A percentile compares a stretch with the other conserved stretches of the same genome.
phyloP scores from a whole-genome alignment of 2,329 filamentous ascomycete species.

The Simplicillium aogashimaense region DNA sequence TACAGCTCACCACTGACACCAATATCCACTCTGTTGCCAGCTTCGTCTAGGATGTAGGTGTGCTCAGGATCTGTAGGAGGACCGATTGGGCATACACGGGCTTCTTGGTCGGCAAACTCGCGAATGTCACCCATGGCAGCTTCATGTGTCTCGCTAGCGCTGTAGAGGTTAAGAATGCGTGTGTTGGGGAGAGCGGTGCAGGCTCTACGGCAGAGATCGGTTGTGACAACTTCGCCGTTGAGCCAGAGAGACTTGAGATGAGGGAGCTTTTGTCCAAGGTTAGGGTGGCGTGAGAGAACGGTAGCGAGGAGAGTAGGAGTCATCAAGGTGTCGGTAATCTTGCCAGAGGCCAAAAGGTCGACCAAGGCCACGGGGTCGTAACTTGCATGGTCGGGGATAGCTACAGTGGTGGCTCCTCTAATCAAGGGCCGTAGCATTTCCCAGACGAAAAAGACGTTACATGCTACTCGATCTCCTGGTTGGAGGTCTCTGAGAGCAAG shows the following conservation, averaged over 20 bases:
- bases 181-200: constrained; percentile 58
- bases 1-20: constrained; percentile 65
- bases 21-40: constrained; percentile 49
- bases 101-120: constrained; percentile 53
- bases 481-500: constrained; percentile 60
- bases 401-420: constrained; percentile 65
- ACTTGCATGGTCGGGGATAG: constrained; percentile 65
- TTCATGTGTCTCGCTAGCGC: constrained; percentile 74
- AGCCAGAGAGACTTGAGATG: constrained; percentile 65
- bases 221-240: constrained; percentile 75
- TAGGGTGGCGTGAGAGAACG: constrained; percentile 58
- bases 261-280: constrained; percentile 53
- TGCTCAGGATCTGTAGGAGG: constrained; percentile 57
- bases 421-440: constrained; percentile 70
- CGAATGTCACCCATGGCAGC: constrained; percentile 68
- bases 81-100: constrained; percentile 64
- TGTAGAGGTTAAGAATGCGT: constrained; percentile 70
- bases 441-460: constrained; percentile 84
- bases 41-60: constrained; percentile 64
- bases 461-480: constrained; percentile 70
- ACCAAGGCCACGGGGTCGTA: constrained; percentile 70
- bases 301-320: constrained; percentile 71
- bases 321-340: constrained; percentile 74
- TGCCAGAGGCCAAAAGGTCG: constrained; percentile 54
- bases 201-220: constrained; percentile 61